phyloP scores from a whole-genome alignment of 108 stramenopile genomes.

The Pseudonitzschia multistriata region DNA sequence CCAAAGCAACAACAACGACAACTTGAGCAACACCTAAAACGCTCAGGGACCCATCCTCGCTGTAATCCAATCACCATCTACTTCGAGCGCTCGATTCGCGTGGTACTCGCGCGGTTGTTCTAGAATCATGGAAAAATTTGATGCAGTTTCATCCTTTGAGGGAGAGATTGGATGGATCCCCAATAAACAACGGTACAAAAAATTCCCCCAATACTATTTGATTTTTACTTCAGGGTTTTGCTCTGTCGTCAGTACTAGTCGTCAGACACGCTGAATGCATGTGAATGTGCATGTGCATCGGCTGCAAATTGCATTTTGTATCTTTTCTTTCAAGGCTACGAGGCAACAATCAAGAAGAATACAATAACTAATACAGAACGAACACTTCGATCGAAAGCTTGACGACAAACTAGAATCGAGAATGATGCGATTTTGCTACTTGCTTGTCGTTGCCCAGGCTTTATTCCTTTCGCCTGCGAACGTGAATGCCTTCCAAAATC shows the following conservation, averaged over 20 bases:
- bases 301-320: not conserved
- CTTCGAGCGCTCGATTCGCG: not conserved
- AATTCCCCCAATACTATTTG: not conserved
- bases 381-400: too few species aligned
- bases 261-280: too few species aligned
- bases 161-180: too few species aligned
- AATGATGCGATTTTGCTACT: not conserved
- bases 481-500: conserved; percentile 2
- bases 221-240: not conserved
- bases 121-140: too few species aligned
- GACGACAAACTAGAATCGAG: not conserved
- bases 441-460: not conserved
- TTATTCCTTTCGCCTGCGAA: not conserved
- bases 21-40: not conserved
- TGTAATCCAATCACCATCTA: not conserved
- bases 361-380: too few species aligned
- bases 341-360: too few species aligned
- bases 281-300: not conserved
- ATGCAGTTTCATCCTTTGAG: not conserved
- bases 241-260: not conserved
- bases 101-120: not conserved
- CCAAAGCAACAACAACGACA: not conserved
- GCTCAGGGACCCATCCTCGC: too few species aligned
- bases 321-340: too few species aligned
- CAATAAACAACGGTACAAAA: too few species aligned